phyloP scores from a whole-genome alignment of 352 stramenopile species.

The Saprolegnia parasitica region DNA sequence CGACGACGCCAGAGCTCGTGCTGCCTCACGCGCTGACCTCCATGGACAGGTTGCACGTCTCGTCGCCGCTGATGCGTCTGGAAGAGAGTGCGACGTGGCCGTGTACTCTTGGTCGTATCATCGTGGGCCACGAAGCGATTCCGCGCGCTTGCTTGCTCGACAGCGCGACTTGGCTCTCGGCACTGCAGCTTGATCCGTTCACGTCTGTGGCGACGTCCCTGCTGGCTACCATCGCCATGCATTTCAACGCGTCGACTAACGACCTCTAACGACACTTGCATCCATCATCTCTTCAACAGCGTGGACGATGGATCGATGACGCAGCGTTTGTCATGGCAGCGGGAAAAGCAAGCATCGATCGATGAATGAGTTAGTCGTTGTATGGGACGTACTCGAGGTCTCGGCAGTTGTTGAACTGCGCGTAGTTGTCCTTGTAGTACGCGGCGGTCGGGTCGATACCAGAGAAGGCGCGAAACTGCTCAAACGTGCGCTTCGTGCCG shows the following conservation, averaged over 20 bases:
- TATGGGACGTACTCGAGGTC: conserved; percentile 58
- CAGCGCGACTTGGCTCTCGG: not conserved
- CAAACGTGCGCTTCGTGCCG: conserved; percentile 67
- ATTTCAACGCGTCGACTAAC: too few relatives aligned
- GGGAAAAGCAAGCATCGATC: not conserved
- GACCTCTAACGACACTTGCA: too few relatives aligned
- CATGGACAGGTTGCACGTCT: not conserved
- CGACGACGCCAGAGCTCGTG: not conserved
- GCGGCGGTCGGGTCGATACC: conserved; percentile 63
- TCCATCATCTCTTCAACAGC: too few relatives aligned
- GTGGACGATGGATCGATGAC: too few relatives aligned
- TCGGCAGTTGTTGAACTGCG: conserved; percentile 72
- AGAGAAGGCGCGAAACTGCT: conserved; percentile 75
- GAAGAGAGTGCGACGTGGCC: conserved; percentile 11
- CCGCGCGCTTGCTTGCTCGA: not conserved
- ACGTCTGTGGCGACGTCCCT: not conserved
- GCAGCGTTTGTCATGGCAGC: not conserved
- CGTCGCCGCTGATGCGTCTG: not conserved
- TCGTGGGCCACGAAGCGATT: not conserved
- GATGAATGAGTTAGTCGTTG: not conserved
- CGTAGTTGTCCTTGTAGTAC: conserved; percentile 43
- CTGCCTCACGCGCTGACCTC: conserved; percentile 4
- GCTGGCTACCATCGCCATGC: too few relatives aligned
- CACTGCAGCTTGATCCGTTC: not conserved
- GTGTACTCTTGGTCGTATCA: not conserved